Evolutionary conservation across 1,139 yeast genomes (phyloP), one percentile per base, ranked within the genome.

Genomic region (Nakaseomyces uthaithaninus): DNA sequence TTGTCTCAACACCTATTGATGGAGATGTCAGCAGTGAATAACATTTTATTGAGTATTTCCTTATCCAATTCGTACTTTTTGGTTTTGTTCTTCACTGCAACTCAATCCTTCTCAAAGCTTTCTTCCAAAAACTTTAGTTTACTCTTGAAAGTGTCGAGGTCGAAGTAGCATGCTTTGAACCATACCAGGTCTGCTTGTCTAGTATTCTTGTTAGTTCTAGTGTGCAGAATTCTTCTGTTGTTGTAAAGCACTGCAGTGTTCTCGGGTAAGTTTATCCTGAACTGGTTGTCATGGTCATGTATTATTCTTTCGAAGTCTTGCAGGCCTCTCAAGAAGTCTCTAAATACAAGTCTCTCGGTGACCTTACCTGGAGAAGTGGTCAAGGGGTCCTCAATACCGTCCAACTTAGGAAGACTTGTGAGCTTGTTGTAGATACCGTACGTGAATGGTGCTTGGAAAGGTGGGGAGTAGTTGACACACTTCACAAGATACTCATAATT

Each of bases 391-490:
- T 49, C 50, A 4, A 45, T 45, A 16, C 50, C 52, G 25, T 52
- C 49, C 15, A 36, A 27, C n/a, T 19, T 35, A 10, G 20, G 45
- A 28, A 38, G 43, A 4, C 55, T 52, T 4, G 56, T 51, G 18
- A 59, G 49, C 36, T 63, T 60, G 36, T 59, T 60, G 24, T 68
- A 64, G 19, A 73, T 65, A 17, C 77, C 78, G 46, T 64, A 60
- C 45, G 80, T 87, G 46, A 77, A 74, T 0, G 93, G 93, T 0
- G 86, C 93, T 54, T 84, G 94, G 65, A 82, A 84, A 10, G 93
- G 93, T 1, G 94, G 94, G 1, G 93, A 77, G 56, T 83, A 84
- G 53, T 81, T 82, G 26, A 82, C 73, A 38, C 72, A 78, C 46
- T 72, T 72, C 43, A 81, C 73, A 30, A 59, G 57, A 7, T 66